Evolutionary conservation across 75 land plant genomes (phyloP).

Genomic region (Cunninghamia lanceolata): DNA sequence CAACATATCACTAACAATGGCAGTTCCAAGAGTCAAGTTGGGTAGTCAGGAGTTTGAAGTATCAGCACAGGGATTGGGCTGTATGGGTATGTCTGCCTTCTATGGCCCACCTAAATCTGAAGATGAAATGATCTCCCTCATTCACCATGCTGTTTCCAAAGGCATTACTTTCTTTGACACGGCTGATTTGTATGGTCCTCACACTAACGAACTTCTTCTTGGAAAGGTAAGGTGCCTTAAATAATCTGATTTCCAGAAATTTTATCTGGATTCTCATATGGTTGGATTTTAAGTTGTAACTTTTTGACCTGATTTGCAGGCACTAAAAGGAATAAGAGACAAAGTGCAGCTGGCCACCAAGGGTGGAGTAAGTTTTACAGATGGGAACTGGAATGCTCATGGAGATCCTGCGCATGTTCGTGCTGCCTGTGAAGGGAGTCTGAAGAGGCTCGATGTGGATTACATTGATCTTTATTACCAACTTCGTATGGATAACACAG

Average conservation of each 20-base stretch:
- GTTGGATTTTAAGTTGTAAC: background rate
- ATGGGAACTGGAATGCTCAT: slow-evolving; percentile 14
- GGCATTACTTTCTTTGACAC: slow-evolving; percentile 69
- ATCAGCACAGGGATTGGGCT: no score
- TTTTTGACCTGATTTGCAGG: no score
- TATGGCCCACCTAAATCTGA: no score
- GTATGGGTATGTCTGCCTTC: no score
- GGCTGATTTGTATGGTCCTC: slow-evolving; percentile 49
- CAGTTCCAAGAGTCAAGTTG: slow-evolving; percentile 48
- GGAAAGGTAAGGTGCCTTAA: slow-evolving; percentile 35
- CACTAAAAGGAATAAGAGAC: no score
- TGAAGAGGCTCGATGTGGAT: no score
- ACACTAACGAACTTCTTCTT: slow-evolving; percentile 49
- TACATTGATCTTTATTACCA: slow-evolving; percentile 75
- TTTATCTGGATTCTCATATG: background rate
- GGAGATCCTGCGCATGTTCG: slow-evolving; percentile 65
- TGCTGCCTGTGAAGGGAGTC: slow-evolving; percentile 8
- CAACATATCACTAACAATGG: no score
- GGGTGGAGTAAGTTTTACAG: slow-evolving; percentile 25
- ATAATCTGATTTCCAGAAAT: background rate
- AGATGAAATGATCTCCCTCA: no score
- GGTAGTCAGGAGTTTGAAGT: no score
- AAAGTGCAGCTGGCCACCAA: slow-evolving; percentile 56
- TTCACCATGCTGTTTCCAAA: no score
- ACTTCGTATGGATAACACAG: slow-evolving; percentile 44